A percentile compares a stretch with the other conserved stretches of the same genome.
Conservation (phyloP, 805 yeast genomes). For the Candida boleticola region DNA sequence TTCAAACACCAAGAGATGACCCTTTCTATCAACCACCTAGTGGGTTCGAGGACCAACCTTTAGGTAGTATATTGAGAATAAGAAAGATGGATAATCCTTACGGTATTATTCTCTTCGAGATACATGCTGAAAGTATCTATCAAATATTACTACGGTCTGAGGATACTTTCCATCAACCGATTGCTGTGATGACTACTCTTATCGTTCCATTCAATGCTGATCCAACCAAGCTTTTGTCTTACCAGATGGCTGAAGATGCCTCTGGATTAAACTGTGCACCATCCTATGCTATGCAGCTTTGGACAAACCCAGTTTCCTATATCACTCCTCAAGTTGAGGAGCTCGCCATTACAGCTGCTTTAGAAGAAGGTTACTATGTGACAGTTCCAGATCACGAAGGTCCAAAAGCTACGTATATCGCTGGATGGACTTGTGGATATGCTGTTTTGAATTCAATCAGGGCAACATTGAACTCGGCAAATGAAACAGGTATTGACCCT, state of each 20-base stretch:
- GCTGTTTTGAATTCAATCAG: slow-evolving; percentile 29
- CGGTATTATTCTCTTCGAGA: slow-evolving; percentile 6
- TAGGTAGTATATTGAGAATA: slow-evolving; percentile 10
- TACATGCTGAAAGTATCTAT: slow-evolving; percentile 14
- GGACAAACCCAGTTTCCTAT: slow-evolving; percentile 9
- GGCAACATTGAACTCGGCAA: slow-evolving; percentile 19
- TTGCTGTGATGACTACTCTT: slow-evolving; percentile 17
- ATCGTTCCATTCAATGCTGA: slow-evolving; percentile 22
- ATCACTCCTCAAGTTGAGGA: slow-evolving; percentile 15
- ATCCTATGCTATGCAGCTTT: slow-evolving; percentile 18
- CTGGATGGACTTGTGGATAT: slow-evolving; percentile 29
- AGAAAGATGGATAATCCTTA: slow-evolving; percentile 5
- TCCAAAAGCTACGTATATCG: slow-evolving; percentile 27
- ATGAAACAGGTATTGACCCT: slow-evolving; percentile 17
- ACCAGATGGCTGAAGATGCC: slow-evolving; percentile 21
- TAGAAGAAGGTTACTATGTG: slow-evolving; percentile 29
- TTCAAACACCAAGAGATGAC: slow-evolving; percentile 9
- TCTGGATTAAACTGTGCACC: slow-evolving; percentile 17
- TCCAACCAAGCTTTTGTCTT: slow-evolving; percentile 19
- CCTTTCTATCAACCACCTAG: slow-evolving; percentile 13
- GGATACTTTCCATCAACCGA: slow-evolving; percentile 18
- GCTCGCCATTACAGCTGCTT: slow-evolving; percentile 9
- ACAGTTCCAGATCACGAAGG: slow-evolving; percentile 37
- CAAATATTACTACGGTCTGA: slow-evolving; percentile 24
- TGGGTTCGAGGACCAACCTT: slow-evolving; percentile 4